These are phyloP conservation scores for Leccinum uliginosum DNA, from an alignment of 768 basidiomycete species.

Conservation along the genomic window DNA sequence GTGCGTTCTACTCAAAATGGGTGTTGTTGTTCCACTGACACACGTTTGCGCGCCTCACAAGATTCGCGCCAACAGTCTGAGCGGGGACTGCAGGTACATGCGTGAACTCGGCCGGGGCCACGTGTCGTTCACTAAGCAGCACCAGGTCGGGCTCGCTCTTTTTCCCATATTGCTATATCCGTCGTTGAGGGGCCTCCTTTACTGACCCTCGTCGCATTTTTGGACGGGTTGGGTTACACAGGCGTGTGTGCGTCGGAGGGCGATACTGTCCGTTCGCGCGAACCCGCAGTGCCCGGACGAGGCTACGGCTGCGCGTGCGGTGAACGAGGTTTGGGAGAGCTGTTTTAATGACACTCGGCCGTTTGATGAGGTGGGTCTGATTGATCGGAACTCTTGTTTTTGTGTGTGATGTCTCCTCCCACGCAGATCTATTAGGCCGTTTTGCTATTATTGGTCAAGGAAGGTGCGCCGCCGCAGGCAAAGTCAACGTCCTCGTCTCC, in stretches of 20 bases:
- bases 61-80: constrained; percentile 94
- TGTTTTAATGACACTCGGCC: constrained; percentile 94
- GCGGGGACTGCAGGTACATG: constrained; percentile 87
- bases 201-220: constrained; percentile 1
- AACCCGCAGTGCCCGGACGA: constrained; percentile 78
- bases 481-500: constrained; percentile 1
- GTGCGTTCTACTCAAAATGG: constrained; percentile 40
- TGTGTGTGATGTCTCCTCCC: constrained; percentile 13
- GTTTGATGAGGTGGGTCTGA: constrained; percentile 79
- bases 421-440: constrained; percentile 31
- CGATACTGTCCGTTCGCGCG: constrained; percentile 71
- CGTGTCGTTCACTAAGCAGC: constrained; percentile 84
- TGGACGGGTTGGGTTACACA: constrained; percentile 27
- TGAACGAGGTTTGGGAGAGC: constrained; percentile 97
- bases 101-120: constrained; percentile 79
- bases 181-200: constrained; percentile 8
- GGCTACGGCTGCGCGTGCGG: constrained; percentile 78
- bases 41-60: constrained; percentile 29
- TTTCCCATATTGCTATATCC: constrained; percentile 10
- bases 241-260: constrained; percentile 89
- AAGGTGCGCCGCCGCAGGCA: not conserved
- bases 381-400: not conserved
- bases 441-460: not conserved
- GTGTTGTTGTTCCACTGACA: not conserved
- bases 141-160: constrained; percentile 58